These are phyloP conservation scores for Cladophialophora chaetospira DNA, from an alignment of 2,329 filamentous ascomycete genomes.

Conservation along the genomic window DNA sequence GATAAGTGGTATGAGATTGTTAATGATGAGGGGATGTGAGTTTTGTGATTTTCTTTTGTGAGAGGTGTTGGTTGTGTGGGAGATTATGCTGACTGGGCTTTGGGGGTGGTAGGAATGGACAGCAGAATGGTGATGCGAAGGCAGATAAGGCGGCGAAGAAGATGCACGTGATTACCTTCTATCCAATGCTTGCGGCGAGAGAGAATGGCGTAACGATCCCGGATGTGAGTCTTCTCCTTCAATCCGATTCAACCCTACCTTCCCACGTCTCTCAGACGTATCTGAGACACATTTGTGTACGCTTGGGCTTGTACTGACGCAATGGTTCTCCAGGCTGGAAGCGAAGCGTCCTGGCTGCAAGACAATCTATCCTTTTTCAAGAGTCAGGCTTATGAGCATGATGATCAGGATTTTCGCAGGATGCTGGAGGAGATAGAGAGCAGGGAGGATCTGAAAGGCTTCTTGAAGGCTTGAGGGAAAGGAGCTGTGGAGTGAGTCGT, in stretches of 20 bases:
- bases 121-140: neutral
- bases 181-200: constrained; percentile 27
- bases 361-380: constrained; percentile 30
- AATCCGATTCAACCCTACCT: neutral
- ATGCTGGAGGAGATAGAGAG: constrained; percentile 26
- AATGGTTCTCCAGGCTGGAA: constrained; percentile 18
- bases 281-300: neutral
- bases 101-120: neutral
- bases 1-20: constrained; percentile 28
- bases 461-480: neutral
- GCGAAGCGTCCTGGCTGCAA: constrained; percentile 29
- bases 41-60: neutral
- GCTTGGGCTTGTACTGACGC: neutral
- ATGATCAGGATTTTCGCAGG: constrained; percentile 21
- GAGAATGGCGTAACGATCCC: constrained; percentile 31
- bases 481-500: no score
- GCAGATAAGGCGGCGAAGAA: constrained; percentile 20
- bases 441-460: constrained; percentile 20
- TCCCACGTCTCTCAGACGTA: neutral
- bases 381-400: constrained; percentile 20
- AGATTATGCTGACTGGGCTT: neutral
- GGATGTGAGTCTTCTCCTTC: constrained; percentile 22
- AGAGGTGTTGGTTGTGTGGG: neutral
- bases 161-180: constrained; percentile 26
- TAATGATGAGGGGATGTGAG: neutral